A percentile compares a stretch with the other conserved stretches of the same genome.
Conservation (phyloP, 2,329 filamentous ascomycete species). For the Emergomyces pasteurianus region DNA sequence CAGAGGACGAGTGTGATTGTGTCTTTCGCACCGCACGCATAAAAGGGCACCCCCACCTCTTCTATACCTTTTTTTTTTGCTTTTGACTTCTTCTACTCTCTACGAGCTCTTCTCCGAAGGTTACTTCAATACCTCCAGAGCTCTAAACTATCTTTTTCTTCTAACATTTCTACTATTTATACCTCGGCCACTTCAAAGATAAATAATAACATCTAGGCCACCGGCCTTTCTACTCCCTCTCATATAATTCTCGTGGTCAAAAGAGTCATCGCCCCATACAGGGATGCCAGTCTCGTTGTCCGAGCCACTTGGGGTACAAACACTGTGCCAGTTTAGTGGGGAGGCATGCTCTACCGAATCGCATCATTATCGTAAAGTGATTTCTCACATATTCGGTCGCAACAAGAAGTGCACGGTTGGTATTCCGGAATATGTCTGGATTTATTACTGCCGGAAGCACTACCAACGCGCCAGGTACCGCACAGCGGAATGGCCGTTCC, state of each 20-base stretch:
- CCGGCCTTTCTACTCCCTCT: not conserved
- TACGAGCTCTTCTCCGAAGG: not conserved
- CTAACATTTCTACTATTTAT: not conserved
- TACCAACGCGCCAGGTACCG: conserved; percentile 67
- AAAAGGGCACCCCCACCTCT: not conserved
- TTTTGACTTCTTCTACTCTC: not conserved
- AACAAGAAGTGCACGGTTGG: conserved; percentile 66
- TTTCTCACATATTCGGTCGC: conserved; percentile 70
- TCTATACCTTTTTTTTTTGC: not conserved
- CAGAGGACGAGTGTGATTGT: not conserved
- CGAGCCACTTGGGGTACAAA: not conserved
- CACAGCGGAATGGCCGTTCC: conserved; percentile 44
- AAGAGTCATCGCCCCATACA: not conserved
- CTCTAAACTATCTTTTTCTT: not conserved
- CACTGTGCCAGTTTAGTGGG: conserved; percentile 12
- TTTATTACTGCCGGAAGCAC: conserved; percentile 68
- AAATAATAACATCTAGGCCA: not conserved
- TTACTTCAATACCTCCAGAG: not conserved
- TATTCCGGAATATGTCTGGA: conserved; percentile 60
- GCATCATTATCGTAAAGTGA: conserved; percentile 55
- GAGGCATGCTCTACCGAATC: conserved; percentile 16
- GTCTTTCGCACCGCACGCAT: not conserved
- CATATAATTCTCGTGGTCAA: not conserved
- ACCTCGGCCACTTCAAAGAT: not conserved
- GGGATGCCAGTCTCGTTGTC: not conserved